Conservation (phyloP, 2,329 filamentous ascomycete genomes). For the Blastomyces parvus region DNA sequence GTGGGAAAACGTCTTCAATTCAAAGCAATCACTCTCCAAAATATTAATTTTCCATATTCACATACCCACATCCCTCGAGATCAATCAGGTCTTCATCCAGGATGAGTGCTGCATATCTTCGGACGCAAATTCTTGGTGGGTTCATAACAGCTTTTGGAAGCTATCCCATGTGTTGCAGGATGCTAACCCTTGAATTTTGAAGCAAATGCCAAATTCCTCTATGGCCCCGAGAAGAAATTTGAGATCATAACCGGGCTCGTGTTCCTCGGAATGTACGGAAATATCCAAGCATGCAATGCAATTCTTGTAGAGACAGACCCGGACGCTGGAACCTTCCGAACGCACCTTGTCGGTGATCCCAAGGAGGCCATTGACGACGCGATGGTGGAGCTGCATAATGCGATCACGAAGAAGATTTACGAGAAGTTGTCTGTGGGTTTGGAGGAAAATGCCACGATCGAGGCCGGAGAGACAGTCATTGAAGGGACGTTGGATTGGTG, state of each 20-base stretch:
- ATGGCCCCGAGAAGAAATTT: not conserved
- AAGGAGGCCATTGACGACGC: not conserved
- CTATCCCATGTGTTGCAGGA: not conserved
- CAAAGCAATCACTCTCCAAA: not conserved
- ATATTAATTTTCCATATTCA: not conserved
- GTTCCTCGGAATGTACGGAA: not conserved
- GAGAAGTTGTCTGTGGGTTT: not conserved
- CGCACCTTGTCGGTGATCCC: not conserved
- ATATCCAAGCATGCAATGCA: not conserved
- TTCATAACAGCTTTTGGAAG: not conserved
- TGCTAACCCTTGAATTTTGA: not conserved
- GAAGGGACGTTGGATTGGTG: not conserved
- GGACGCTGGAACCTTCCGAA: not conserved
- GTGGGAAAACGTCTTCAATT: not conserved
- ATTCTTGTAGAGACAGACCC: not conserved
- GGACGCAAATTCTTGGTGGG: not conserved
- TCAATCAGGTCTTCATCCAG: not conserved
- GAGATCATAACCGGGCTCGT: not conserved
- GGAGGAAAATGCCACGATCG: not conserved
- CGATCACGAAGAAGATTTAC: not conserved
- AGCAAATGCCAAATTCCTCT: constrained; percentile 1
- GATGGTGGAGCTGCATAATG: not conserved
- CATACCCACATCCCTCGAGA: not conserved
- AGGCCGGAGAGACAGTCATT: not conserved
- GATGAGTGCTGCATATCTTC: not conserved